Percentiles rank a stretch among this genome's conserved stretches.
Evolutionary conservation across 2,329 filamentous ascomycete species (phyloP).

Genomic region (Fusarium dlaminii): DNA sequence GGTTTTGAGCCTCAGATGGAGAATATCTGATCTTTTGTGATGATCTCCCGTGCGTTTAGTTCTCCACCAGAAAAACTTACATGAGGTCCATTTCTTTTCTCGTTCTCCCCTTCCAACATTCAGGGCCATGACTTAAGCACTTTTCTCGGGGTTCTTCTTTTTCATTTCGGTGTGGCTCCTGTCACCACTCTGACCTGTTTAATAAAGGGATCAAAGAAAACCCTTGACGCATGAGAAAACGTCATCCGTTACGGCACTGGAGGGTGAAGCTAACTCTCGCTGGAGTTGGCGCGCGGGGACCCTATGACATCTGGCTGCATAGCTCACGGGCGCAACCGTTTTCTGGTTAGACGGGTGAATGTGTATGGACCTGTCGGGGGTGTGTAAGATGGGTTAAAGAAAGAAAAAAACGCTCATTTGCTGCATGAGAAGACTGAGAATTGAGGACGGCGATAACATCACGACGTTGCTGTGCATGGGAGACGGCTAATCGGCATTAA

Average conservation of each 20-base stretch:
- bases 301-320: conserved; percentile 36
- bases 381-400: neutral
- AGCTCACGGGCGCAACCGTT: neutral
- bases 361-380: neutral
- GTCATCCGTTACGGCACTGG: conserved; percentile 16
- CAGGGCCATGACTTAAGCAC: neutral
- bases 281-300: conserved; percentile 15
- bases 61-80: conserved; percentile 25
- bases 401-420: neutral
- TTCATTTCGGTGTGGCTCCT: conserved; percentile 3
- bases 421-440: neutral
- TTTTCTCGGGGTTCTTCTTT: neutral
- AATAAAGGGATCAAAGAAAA: conserved; percentile 1
- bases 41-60: conserved; percentile 35
- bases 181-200: conserved; percentile 5
- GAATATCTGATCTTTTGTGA: conserved; percentile 13
- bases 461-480: neutral
- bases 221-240: conserved; percentile 29
- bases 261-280: neutral
- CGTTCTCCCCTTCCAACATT: neutral
- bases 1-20: conserved; percentile 29
- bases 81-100: neutral
- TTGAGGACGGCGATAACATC: neutral
- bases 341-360: conserved; percentile 4
- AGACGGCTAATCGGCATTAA: neutral